Evolutionary conservation across 140 eudicot species (phyloP).

Genomic region (Senecio squalidus): DNA sequence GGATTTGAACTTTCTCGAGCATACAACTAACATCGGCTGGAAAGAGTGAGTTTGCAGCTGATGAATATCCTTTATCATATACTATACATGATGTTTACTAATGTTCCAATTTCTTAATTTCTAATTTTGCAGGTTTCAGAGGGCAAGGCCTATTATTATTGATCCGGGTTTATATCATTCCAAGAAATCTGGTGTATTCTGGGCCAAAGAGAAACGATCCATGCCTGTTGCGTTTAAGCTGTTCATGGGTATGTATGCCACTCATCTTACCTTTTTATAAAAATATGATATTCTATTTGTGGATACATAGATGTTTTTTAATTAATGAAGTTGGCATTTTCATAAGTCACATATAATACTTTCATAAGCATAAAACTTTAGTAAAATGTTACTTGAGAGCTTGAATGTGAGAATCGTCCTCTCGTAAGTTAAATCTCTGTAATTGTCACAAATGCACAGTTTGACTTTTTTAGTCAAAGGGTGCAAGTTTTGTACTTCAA

Average conservation of each 20-base stretch:
- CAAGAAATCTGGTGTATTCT: conserved; percentile 87
- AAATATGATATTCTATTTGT: not conserved
- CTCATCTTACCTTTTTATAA: not conserved
- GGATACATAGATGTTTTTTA: not conserved
- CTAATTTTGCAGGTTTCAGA: conserved; percentile 55
- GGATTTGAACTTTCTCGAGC: conserved; percentile 91
- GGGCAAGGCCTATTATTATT: conserved; percentile 83
- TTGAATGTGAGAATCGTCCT: not conserved
- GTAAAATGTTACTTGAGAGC: not conserved
- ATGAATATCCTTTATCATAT: not conserved
- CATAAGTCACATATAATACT: too few relatives aligned
- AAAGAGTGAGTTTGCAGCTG: conserved; percentile 69
- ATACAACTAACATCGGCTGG: conserved; percentile 93
- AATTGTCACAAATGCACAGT: not conserved
- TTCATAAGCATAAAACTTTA: too few relatives aligned
- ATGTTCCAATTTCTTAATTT: not conserved
- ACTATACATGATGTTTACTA: not conserved
- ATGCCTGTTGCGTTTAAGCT: conserved; percentile 87
- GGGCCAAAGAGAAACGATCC: conserved; percentile 98
- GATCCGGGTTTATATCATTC: conserved; percentile 94
- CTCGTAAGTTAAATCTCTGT: not conserved
- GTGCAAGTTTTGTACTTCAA: not conserved
- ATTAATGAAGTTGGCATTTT: too few relatives aligned
- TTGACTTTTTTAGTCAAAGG: not conserved
- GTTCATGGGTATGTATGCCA: conserved; percentile 54